Conservation (phyloP, 1,139 yeast species). For the Diutina siamensis region DNA sequence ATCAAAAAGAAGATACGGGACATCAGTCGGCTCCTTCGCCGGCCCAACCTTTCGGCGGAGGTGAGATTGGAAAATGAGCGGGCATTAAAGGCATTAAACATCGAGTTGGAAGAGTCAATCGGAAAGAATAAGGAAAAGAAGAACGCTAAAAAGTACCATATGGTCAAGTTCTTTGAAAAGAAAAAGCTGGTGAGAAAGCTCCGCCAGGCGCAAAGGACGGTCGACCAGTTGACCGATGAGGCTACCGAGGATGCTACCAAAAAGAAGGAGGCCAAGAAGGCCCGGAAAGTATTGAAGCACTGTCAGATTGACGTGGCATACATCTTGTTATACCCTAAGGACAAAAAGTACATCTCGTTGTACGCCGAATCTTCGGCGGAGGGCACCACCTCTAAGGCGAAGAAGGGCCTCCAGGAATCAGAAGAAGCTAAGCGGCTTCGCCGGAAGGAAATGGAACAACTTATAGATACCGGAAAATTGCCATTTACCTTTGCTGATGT, state of each 20-base stretch:
- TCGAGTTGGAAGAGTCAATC: slow-evolving; percentile 51
- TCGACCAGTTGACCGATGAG: slow-evolving; percentile 14
- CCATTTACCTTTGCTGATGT: slow-evolving; percentile 52
- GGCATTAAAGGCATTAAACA: slow-evolving; percentile 60
- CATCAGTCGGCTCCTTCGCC: slow-evolving; percentile 56
- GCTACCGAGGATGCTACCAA: slow-evolving; percentile 25
- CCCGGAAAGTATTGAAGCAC: slow-evolving; percentile 40
- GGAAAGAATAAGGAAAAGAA: slow-evolving; percentile 40
- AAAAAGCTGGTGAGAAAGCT: slow-evolving; percentile 76
- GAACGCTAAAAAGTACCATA: slow-evolving; percentile 73
- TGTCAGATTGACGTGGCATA: slow-evolving; percentile 69
- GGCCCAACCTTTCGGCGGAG: slow-evolving; percentile 59
- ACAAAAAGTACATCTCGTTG: slow-evolving; percentile 70
- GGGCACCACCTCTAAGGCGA: slow-evolving; percentile 23
- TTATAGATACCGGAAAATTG: slow-evolving; percentile 38
- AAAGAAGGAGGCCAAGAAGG: slow-evolving; percentile 42
- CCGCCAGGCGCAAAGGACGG: slow-evolving; percentile 45
- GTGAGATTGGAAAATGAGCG: slow-evolving; percentile 76
- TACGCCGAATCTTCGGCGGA: slow-evolving; percentile 38
- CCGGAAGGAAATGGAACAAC: slow-evolving; percentile 39
- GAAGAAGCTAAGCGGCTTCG: slow-evolving; percentile 37
- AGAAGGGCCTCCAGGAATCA: slow-evolving; percentile 35
- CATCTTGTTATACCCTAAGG: slow-evolving; percentile 65
- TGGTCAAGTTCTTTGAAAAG: slow-evolving; percentile 85
- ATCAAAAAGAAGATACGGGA: slow-evolving; percentile 83